A percentile compares a stretch with the other conserved stretches of the same genome.
phyloP scores from a whole-genome alignment of 371 early-diverging fungal genomes.

The Mucor circinelloides region DNA sequence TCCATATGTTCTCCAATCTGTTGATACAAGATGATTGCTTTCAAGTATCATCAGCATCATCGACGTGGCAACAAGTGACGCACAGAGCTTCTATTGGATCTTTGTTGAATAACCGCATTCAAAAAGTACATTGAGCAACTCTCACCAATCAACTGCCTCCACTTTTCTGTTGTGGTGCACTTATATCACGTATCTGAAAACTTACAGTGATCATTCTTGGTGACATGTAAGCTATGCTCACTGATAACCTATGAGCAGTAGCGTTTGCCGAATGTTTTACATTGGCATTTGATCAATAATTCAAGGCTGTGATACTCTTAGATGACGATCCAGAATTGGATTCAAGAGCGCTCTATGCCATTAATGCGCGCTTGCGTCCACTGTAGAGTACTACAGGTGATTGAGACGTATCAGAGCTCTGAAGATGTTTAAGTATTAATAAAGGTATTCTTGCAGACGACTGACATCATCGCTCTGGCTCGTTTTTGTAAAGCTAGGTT shows the following conservation, averaged over 20 bases:
- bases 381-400: neutral
- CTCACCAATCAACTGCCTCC: neutral
- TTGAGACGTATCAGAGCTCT: neutral
- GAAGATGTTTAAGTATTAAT: neutral
- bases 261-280: neutral
- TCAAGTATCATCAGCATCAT: neutral
- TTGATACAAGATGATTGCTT: neutral
- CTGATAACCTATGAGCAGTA: neutral
- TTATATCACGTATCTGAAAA: neutral
- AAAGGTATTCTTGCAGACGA: neutral
- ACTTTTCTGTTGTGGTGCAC: neutral
- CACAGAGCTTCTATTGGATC: neutral
- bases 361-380: neutral
- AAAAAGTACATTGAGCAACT: neutral
- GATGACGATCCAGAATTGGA: neutral
- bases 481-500: neutral
- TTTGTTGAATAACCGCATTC: neutral
- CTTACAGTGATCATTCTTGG: neutral
- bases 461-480: neutral
- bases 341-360: neutral
- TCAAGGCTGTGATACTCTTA: no score
- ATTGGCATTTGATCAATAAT: neutral
- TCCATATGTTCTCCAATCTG: neutral
- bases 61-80: conserved; percentile 5
- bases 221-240: neutral